phyloP scores from a whole-genome alignment of 2,329 filamentous ascomycete genomes.

The Cladosporium cucumerinum region DNA sequence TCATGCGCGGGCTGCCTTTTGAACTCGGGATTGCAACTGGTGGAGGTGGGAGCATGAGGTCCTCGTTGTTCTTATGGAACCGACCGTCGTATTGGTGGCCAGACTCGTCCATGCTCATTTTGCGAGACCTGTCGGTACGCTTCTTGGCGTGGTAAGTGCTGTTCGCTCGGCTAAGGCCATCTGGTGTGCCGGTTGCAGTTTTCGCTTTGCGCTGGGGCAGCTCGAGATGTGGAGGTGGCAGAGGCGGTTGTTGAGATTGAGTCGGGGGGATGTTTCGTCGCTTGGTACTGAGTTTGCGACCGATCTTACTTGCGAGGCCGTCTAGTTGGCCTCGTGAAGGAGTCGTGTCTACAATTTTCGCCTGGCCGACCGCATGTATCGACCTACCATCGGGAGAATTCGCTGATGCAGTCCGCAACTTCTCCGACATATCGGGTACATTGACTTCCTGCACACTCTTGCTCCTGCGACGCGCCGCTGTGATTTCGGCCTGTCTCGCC shows the following conservation, averaged over 20 bases:
- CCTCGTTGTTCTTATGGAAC: slow-evolving; percentile 2
- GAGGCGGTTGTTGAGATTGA: neutral
- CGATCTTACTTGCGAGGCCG: slow-evolving; percentile 2
- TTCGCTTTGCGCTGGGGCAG: slow-evolving; percentile 40
- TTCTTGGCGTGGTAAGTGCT: slow-evolving; percentile 9
- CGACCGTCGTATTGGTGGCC: slow-evolving; percentile 4
- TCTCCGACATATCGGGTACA: slow-evolving; percentile 3
- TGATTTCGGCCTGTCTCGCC: neutral
- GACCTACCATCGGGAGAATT: slow-evolving; percentile 8
- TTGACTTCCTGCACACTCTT: slow-evolving; percentile 9
- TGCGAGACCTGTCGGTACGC: neutral
- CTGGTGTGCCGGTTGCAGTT: slow-evolving; percentile 45
- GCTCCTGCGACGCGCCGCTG: slow-evolving; percentile 4
- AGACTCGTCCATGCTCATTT: slow-evolving; percentile 16
- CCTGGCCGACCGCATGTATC: slow-evolving; percentile 11
- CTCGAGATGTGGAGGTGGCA: slow-evolving; percentile 6
- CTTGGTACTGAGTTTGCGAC: slow-evolving; percentile 10
- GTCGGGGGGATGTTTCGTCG: slow-evolving; percentile 4
- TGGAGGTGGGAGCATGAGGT: neutral
- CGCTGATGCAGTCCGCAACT: slow-evolving; percentile 7
- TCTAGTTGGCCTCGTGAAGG: neutral
- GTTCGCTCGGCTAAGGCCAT: slow-evolving; percentile 12
- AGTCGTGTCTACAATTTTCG: slow-evolving; percentile 4
- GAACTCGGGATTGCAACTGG: neutral
- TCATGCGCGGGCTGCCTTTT: slow-evolving; percentile 9